Percentiles rank a stretch among this genome's conserved stretches.
These are phyloP conservation scores for Fusarium denticulatum DNA, from an alignment of 2,329 filamentous ascomycete genomes.

Conservation along the genomic window DNA sequence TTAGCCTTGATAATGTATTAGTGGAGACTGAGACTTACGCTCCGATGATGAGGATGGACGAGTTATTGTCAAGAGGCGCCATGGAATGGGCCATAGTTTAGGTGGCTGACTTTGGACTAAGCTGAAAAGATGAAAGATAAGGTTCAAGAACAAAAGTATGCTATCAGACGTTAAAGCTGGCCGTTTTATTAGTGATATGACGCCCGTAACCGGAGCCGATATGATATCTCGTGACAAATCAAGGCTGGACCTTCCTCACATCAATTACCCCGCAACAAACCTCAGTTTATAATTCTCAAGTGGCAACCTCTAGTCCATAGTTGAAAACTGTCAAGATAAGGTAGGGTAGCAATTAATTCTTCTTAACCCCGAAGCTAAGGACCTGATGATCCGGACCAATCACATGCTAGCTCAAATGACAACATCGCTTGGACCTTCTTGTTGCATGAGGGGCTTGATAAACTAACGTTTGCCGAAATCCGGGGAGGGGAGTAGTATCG, in stretches of 20 bases:
- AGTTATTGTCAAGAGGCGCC: not conserved
- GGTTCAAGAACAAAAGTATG: rapidly evolving
- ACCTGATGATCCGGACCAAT: not conserved
- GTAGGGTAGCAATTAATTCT: no score
- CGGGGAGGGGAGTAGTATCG: not conserved
- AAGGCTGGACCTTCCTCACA: not conserved
- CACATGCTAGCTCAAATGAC: rapidly evolving
- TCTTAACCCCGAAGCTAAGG: not conserved
- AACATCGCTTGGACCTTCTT: constrained; percentile 3
- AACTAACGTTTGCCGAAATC: constrained; percentile 11
- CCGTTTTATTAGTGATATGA: not conserved
- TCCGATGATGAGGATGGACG: constrained; percentile 6
- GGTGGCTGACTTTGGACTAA: rapidly evolving
- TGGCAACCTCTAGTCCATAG: not conserved
- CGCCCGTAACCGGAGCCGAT: not conserved
- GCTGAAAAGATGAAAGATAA: not conserved
- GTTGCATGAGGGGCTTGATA: not conserved
- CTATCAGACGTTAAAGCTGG: not conserved
- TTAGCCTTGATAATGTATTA: not conserved
- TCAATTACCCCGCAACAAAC: not conserved
- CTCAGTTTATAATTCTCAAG: not conserved
- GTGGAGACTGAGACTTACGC: not conserved
- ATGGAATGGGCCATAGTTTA: not conserved
- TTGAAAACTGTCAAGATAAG: not conserved
- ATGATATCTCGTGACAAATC: not conserved